Evolutionary conservation across 805 yeast species (phyloP).

Genomic region (Barnettozyma salicaria): DNA sequence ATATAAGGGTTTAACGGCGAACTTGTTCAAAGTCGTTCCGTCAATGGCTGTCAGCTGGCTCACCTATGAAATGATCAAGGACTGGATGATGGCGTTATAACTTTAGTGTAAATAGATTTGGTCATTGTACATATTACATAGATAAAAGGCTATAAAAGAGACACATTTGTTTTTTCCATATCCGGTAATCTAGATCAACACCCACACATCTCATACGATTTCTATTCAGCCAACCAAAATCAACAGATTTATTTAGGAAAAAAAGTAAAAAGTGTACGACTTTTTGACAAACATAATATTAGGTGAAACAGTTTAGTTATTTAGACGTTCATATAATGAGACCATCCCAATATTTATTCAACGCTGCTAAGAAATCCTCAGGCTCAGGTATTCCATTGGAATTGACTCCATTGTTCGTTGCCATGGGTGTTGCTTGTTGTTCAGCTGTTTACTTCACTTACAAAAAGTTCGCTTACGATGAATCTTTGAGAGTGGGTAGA

Average conservation of each 20-base stretch:
- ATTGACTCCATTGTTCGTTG: constrained; percentile 51
- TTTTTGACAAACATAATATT: not conserved
- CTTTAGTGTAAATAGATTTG: not conserved
- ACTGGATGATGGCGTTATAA: constrained; percentile 24
- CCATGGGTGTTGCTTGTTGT: constrained; percentile 47
- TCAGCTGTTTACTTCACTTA: constrained; percentile 47
- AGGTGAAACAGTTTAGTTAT: too few species aligned
- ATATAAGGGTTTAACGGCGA: constrained; percentile 71
- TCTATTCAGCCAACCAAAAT: constrained; percentile 14
- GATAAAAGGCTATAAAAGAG: not conserved
- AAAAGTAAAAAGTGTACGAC: constrained; percentile 1
- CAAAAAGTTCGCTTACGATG: constrained; percentile 45
- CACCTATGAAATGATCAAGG: constrained; percentile 68
- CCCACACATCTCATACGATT: constrained; percentile 6
- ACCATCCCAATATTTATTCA: constrained; percentile 40
- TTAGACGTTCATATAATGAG: constrained; percentile 43
- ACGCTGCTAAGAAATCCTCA: constrained; percentile 36
- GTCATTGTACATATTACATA: not conserved
- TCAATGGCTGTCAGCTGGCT: constrained; percentile 96
- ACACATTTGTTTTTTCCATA: not conserved
- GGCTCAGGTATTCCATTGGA: constrained; percentile 43
- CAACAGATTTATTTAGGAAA: constrained; percentile 1
- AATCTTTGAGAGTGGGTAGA: constrained; percentile 44
- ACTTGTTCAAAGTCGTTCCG: constrained; percentile 84
- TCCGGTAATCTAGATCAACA: constrained; percentile 7